Percentiles rank a stretch among this genome's conserved stretches.
These are phyloP conservation scores for Beauveria rudraprayagi DNA, from an alignment of 2,329 filamentous ascomycete genomes.

Conservation along the genomic window DNA sequence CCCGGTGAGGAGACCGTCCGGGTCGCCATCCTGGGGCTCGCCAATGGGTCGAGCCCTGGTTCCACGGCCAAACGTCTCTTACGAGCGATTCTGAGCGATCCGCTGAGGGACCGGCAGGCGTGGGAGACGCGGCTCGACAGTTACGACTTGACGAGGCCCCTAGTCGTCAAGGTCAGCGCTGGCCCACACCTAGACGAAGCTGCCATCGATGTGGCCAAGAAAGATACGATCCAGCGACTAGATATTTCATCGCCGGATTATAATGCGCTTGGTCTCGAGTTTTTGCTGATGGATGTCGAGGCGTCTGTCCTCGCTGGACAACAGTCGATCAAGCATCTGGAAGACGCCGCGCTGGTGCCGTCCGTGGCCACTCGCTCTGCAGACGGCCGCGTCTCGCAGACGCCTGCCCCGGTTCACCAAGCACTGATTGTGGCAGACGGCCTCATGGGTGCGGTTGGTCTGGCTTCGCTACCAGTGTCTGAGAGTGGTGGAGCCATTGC, in stretches of 20 bases:
- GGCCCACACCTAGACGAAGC: slow-evolving; percentile 22
- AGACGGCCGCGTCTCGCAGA: slow-evolving; percentile 54
- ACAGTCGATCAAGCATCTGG: slow-evolving; percentile 34
- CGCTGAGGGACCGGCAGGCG: slow-evolving; percentile 49
- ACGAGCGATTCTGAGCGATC: slow-evolving; percentile 62
- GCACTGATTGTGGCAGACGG: slow-evolving; percentile 68
- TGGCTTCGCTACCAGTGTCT: slow-evolving; percentile 35
- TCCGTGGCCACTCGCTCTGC: slow-evolving; percentile 61
- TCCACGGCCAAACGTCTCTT: slow-evolving; percentile 56
- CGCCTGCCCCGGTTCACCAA: slow-evolving; percentile 79
- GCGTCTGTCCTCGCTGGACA: slow-evolving; percentile 26
- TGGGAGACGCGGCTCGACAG: slow-evolving; percentile 59
- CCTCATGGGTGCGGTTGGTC: slow-evolving; percentile 54
- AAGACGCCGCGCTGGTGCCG: slow-evolving; percentile 67
- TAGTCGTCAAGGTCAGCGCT: slow-evolving; percentile 51
- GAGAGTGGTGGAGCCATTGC: slow-evolving; percentile 35
- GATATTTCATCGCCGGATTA: slow-evolving; percentile 55
- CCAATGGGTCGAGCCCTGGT: slow-evolving; percentile 28
- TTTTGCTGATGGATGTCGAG: slow-evolving; percentile 49
- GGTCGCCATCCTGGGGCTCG: slow-evolving; percentile 48
- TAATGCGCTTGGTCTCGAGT: slow-evolving; percentile 54
- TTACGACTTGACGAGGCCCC: slow-evolving; percentile 43
- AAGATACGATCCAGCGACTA: slow-evolving; percentile 46
- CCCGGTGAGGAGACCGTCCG: slow-evolving; percentile 50
- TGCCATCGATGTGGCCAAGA: slow-evolving; percentile 22